phyloP scores from a whole-genome alignment of 768 basidiomycete species.

The Psilocybe tampanensis region DNA sequence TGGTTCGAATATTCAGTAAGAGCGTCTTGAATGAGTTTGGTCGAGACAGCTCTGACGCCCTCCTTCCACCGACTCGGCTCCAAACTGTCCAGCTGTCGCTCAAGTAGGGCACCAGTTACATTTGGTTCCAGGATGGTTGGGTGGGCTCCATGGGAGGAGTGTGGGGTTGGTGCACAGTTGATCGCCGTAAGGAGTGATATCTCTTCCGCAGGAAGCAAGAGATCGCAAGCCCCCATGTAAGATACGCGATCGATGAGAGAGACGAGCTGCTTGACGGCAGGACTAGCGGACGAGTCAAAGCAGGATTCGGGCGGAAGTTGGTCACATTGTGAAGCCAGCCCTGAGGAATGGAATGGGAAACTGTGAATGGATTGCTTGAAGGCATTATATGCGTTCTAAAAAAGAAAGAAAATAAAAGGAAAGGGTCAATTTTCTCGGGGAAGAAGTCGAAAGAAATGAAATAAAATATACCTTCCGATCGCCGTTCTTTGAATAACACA shows the following conservation, averaged over 20 bases:
- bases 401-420: background rate
- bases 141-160: background rate
- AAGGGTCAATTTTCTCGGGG: background rate
- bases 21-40: conserved; percentile 48
- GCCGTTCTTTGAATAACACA: conserved; percentile 76
- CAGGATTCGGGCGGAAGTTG: conserved; percentile 28
- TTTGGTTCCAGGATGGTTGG: conserved; percentile 21
- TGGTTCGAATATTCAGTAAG: conserved; percentile 49
- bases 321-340: conserved; percentile 38
- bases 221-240: conserved; percentile 67
- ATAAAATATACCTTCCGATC: conserved; percentile 62
- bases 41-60: conserved; percentile 43
- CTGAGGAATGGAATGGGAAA: conserved; percentile 52
- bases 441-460: conserved; percentile 2
- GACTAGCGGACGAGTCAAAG: conserved; percentile 38
- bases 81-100: conserved; percentile 60
- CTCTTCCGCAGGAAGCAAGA: conserved; percentile 51
- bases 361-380: conserved; percentile 51
- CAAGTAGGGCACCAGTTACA: conserved; percentile 58
- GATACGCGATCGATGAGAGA: conserved; percentile 67
- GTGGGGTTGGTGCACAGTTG: conserved; percentile 1
- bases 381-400: conserved; percentile 62
- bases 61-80: conserved; percentile 61
- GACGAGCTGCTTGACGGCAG: conserved; percentile 55
- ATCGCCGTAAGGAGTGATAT: conserved; percentile 45